A percentile compares a stretch with the other conserved stretches of the same genome.
Conservation (phyloP, 495 filamentous ascomycete genomes). For the Terfezia claveryi region DNA sequence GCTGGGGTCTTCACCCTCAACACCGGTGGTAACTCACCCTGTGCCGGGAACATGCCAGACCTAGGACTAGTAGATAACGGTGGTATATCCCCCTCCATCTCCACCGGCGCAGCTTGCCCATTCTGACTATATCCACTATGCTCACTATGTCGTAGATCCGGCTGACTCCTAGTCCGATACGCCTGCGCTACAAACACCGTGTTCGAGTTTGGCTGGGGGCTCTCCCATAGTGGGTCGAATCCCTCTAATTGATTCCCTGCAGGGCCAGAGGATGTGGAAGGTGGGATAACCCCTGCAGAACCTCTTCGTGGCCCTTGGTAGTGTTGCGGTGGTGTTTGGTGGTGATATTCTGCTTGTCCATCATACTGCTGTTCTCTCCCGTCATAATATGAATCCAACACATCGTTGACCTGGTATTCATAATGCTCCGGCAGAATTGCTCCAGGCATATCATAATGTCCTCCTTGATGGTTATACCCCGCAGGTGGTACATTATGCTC, state of each 20-base stretch:
- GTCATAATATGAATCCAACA: constrained; percentile 16
- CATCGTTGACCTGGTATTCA: constrained; percentile 4
- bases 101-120: constrained; percentile 24
- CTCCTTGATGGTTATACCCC: not conserved
- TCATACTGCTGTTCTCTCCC: constrained; percentile 7
- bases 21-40: constrained; percentile 5
- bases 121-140: not conserved
- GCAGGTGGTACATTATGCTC: not conserved
- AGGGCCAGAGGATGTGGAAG: constrained; percentile 20
- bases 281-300: constrained; percentile 8
- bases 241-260: not conserved
- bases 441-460: not conserved
- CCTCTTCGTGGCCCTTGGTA: constrained; percentile 1
- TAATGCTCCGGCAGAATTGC: not conserved
- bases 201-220: not conserved
- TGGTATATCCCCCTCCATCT: constrained; percentile 41
- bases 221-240: not conserved
- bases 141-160: constrained; percentile 31
- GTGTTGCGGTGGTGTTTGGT: constrained; percentile 1
- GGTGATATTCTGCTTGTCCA: not conserved
- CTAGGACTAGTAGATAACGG: constrained; percentile 25
- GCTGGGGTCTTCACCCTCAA: constrained; percentile 9
- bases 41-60: constrained; percentile 12
- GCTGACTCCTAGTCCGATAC: constrained; percentile 41
- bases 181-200: constrained; percentile 21